Evolutionary conservation across 2,329 filamentous ascomycete species (phyloP).

Genomic region (Sordariomycetes sp.): DNA sequence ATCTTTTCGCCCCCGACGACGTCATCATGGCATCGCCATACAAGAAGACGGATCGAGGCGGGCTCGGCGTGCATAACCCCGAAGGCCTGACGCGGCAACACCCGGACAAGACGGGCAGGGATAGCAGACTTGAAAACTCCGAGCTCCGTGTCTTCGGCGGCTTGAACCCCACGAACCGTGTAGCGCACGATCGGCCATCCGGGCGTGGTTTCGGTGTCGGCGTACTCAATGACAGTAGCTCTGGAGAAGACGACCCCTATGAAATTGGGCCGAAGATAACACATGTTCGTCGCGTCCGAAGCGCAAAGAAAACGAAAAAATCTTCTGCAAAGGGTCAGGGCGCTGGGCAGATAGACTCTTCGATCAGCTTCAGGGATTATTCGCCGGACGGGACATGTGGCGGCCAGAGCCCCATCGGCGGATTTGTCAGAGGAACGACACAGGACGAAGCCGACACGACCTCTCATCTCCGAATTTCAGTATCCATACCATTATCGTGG

Average conservation of each 20-base stretch:
- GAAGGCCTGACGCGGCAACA: background rate
- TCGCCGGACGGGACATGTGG: background rate
- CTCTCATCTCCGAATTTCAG: slow-evolving; percentile 43
- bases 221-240: slow-evolving; percentile 81
- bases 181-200: background rate
- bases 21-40: slow-evolving; percentile 16
- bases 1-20: slow-evolving; percentile 80
- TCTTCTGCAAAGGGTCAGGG: background rate
- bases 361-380: background rate
- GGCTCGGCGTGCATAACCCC: background rate
- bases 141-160: background rate
- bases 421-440: background rate
- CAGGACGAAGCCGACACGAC: background rate
- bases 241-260: slow-evolving; percentile 90
- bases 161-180: background rate
- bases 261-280: slow-evolving; percentile 75
- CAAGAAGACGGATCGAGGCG: background rate
- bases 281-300: background rate
- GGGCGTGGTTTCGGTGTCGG: slow-evolving; percentile 65
- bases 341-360: background rate
- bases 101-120: background rate
- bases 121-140: background rate
- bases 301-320: background rate
- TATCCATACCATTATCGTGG: background rate
- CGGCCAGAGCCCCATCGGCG: background rate